A percentile compares a stretch with the other conserved stretches of the same genome.
phyloP scores from a whole-genome alignment of 2,329 filamentous ascomycete genomes.

The Fusarium brevicatenulatum region DNA sequence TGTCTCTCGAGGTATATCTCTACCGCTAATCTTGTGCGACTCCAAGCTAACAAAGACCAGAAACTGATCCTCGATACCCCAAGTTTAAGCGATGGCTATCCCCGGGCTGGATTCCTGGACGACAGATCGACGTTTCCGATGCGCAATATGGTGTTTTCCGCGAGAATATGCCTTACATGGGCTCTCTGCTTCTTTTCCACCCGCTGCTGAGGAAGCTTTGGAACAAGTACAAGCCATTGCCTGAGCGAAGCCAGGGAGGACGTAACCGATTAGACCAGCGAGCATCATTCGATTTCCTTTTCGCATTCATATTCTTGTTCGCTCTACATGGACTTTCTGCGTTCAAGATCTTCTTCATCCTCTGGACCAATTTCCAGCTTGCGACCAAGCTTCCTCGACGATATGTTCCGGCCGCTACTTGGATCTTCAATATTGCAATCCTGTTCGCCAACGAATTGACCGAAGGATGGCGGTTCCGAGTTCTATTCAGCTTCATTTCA shows the following conservation, averaged over 20 bases:
- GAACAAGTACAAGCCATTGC: constrained; percentile 62
- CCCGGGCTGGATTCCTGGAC: constrained; percentile 90
- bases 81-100: constrained; percentile 78
- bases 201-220: constrained; percentile 80
- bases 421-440: constrained; percentile 87
- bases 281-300: constrained; percentile 82
- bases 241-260: constrained; percentile 53
- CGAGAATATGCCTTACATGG: constrained; percentile 84
- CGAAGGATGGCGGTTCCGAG: constrained; percentile 77
- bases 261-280: constrained; percentile 73
- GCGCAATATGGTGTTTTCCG: constrained; percentile 88
- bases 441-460: constrained; percentile 91
- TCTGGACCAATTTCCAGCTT: constrained; percentile 84
- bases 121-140: constrained; percentile 93
- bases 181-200: constrained; percentile 78
- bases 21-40: background rate
- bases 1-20: constrained; percentile 78
- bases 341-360: constrained; percentile 81
- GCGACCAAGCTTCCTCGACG: constrained; percentile 76
- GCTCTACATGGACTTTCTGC: constrained; percentile 87
- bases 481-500: constrained; percentile 65
- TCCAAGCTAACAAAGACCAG: constrained; percentile 56
- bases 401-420: constrained; percentile 80
- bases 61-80: constrained; percentile 81
- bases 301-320: constrained; percentile 81